Evolutionary conservation across 805 yeast genomes (phyloP).

Genomic region (Wickerhamiella bombiphila): DNA sequence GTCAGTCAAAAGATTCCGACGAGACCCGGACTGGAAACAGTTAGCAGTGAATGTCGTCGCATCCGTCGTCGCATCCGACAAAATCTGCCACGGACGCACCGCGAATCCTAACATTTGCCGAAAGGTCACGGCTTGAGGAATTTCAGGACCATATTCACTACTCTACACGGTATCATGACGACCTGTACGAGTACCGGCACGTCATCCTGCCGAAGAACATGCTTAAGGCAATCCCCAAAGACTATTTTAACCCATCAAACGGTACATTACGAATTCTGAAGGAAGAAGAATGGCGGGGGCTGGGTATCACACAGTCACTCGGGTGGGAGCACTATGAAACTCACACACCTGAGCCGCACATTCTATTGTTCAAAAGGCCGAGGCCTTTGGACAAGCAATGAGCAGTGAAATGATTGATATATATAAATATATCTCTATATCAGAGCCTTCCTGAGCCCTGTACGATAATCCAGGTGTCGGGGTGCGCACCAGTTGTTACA

Average conservation of each 20-base stretch:
- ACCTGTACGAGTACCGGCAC: slow-evolving; percentile 83
- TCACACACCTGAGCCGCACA: slow-evolving; percentile 98
- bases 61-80: background rate
- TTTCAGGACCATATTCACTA: slow-evolving; percentile 91
- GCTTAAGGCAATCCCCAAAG: slow-evolving; percentile 87
- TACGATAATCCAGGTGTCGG: background rate
- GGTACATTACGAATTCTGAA: slow-evolving; percentile 81
- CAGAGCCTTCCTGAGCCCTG: too few species aligned
- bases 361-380: slow-evolving; percentile 54
- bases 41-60: too few species aligned
- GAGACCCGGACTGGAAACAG: too few species aligned
- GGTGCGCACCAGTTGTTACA: background rate
- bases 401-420: too few species aligned
- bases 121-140: slow-evolving; percentile 73
- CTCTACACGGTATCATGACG: slow-evolving; percentile 81
- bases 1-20: too few species aligned
- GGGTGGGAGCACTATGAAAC: slow-evolving; percentile 99
- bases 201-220: slow-evolving; percentile 93
- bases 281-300: slow-evolving; percentile 98
- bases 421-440: too few species aligned
- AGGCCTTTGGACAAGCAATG: slow-evolving; percentile 11
- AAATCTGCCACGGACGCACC: slow-evolving; percentile 2
- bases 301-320: slow-evolving; percentile 90
- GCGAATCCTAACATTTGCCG: slow-evolving; percentile 67
- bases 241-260: slow-evolving; percentile 83